A percentile compares a stretch with the other conserved stretches of the same genome.
Evolutionary conservation across 106 monocot species (phyloP).

Genomic region (Dactylorhiza incarnata): DNA sequence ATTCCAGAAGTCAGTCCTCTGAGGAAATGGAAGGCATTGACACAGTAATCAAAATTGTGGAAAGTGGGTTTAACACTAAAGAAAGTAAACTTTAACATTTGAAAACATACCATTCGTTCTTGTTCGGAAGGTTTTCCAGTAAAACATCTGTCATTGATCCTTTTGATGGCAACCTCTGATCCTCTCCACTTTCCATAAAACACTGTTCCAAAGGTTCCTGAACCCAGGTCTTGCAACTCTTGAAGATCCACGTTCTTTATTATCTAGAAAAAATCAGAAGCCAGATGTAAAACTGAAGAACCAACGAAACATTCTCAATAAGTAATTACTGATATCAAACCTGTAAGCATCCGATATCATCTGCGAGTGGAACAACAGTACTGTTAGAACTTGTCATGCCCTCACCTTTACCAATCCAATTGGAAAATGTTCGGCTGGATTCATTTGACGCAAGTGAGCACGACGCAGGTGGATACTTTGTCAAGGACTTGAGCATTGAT

Average conservation of each 20-base stretch:
- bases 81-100: neutral
- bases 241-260: slow-evolving; percentile 46
- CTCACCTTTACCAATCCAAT: slow-evolving; percentile 4
- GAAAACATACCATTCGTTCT: slow-evolving; percentile 22
- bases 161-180: slow-evolving; percentile 50
- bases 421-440: slow-evolving; percentile 3
- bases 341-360: slow-evolving; percentile 8
- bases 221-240: slow-evolving; percentile 45
- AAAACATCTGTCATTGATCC: slow-evolving; percentile 43
- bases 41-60: neutral
- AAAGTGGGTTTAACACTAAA: neutral
- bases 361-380: neutral
- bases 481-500: slow-evolving; percentile 23
- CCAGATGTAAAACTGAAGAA: neutral
- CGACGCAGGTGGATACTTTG: slow-evolving; percentile 8
- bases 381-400: neutral
- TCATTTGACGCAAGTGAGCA: slow-evolving; percentile 11
- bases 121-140: slow-evolving; percentile 40
- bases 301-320: neutral
- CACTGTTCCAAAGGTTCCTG: slow-evolving; percentile 54
- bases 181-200: slow-evolving; percentile 58
- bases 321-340: neutral
- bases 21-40: neutral
- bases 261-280: slow-evolving; percentile 13
- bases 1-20: slow-evolving; percentile 56